Base-by-base conservation (phyloP, 2,329 filamentous ascomycete genomes). In the Biscogniauxia mediterranea region DNA sequence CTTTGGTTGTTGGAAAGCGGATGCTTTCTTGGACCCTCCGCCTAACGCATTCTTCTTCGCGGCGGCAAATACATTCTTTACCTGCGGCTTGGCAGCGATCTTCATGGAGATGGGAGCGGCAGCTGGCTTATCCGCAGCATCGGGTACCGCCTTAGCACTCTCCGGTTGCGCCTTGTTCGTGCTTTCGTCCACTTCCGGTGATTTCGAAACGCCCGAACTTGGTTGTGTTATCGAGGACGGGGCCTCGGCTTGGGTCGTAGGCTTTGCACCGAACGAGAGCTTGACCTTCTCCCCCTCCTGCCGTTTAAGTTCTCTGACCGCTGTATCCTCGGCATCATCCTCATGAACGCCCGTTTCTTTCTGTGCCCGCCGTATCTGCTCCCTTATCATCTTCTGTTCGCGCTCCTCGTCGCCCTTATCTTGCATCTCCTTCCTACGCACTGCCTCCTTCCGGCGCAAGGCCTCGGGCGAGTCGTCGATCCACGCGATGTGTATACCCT, bases 391-490 rank as follows among this genome's bases (percentile, higher is more conserved):
- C 71, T 85, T 86, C 76, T 94, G 89, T 77, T 98, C 93, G 55
- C 92, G 79, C 77, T 96, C 91, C 74, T 98, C 94, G 68, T 97
- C 93, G 1, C 93, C 92, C 68, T 91, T 91, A 70, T 97, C 93
- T 75, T 93, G 88, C 59, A 90, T 85, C 75, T 97, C 93, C 75
- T 92, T 94, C 72, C 89, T 88, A 67, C 89, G 81, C 55, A 97
- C 82, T 25, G 92, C 92, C 66, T 97, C 94, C 64, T 91, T 86
- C 56, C 93, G 80, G 68, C 86, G 83, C 66, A 98, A 78, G 1
- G 93, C 92, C 59, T 97, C 94, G 0, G 93, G 92, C 42, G 89
- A 93, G 69, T 94, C 92, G 72, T 99, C 94, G 61, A 97, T 89
- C 91, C 93, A 99, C 1, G 89, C 83, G 58, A 99, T 88, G 70